Base-by-base conservation (phyloP, 768 basidiomycete species). In the Agrocybe chaxingu region DNA sequence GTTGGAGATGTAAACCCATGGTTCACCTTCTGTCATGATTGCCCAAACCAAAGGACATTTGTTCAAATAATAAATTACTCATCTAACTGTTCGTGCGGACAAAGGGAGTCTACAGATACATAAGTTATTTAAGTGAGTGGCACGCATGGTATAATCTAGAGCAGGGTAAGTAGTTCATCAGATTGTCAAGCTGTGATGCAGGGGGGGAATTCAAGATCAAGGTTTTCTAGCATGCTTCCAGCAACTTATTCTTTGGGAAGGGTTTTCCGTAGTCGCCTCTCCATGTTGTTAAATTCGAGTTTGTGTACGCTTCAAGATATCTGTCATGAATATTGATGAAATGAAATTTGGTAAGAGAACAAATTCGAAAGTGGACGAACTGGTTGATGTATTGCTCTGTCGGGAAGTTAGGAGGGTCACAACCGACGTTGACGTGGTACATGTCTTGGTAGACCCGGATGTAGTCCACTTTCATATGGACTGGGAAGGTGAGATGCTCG, bases 361-460 rank as follows among this genome's bases (percentile, higher is more conserved):
- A 24, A 36, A 39, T 45, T 18, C 32, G 42, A 34, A 40, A 45
- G 31, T 24, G 24, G 24, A 66, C 79, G 47, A 56, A 87, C 80
- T 80, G 66, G 42, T 85, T 70, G 65, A 96, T 98, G 65, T 98
- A 98, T 9, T 77, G 75, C 44, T 77, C 68, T 0, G 96, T 98
- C 1, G 96, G 94, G 64, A 79, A 87, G 39, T 81, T 78, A 40
- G 69, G 61, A 9, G 94, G 94, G 62, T 89, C 85, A 62, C 94
- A 98, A 11, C 94, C 93, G 45, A 92, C 76, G 63, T 93, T 95
- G 50, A 81, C 74, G 30, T 76, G 63, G 54, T 80, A 66, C 60
- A 77, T 71, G 2, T 81, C 81, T 63, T 97, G 95, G 67, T 97
- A 98, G 7, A 98, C 89, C 18, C 95, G 82, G 48, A 98, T 82